These are phyloP conservation scores for Chrysopogon serrulatus DNA, from an alignment of 176 grass and related monocot genomes.

Conservation along the genomic window DNA sequence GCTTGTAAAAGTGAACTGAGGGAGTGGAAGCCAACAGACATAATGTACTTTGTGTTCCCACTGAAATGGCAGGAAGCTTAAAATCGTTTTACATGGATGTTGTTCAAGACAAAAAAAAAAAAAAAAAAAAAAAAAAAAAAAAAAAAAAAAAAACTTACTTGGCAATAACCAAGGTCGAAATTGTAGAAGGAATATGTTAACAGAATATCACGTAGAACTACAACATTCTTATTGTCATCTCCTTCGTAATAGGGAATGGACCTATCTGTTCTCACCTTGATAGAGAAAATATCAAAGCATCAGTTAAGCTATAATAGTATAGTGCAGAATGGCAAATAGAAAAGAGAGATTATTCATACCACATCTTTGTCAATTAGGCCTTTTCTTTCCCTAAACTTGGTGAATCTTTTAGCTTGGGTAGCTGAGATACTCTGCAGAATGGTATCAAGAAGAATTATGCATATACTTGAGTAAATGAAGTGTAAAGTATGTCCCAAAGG, in stretches of 20 bases:
- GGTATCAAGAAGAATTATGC: conserved; percentile 14
- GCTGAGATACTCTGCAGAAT: conserved; percentile 81
- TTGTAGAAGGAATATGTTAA: conserved; percentile 99
- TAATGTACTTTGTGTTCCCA: neutral
- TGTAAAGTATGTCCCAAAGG: neutral
- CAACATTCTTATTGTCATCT: conserved; percentile 90
- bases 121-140: no score
- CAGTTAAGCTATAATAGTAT: conserved; percentile 24
- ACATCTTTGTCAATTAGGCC: conserved; percentile 98
- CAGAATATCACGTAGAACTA: conserved; percentile 85
- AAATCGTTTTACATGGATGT: neutral
- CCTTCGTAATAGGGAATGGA: conserved; percentile 92
- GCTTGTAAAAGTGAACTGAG: neutral
- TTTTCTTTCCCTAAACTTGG: conserved; percentile 98
- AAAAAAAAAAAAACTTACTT: no score
- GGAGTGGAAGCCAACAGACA: neutral
- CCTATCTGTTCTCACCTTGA: conserved; percentile 97
- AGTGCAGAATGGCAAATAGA: conserved; percentile 10
- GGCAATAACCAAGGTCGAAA: conserved; percentile 99
- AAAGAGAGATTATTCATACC: conserved; percentile 53
- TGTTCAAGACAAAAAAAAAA: neutral
- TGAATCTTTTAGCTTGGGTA: conserved; percentile 95
- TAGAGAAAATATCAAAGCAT: conserved; percentile 18
- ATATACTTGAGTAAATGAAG: conserved; percentile 10
- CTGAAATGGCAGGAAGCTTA: neutral